phyloP scores from a whole-genome alignment of 768 basidiomycete genomes.

The Termitomyces sp. region DNA sequence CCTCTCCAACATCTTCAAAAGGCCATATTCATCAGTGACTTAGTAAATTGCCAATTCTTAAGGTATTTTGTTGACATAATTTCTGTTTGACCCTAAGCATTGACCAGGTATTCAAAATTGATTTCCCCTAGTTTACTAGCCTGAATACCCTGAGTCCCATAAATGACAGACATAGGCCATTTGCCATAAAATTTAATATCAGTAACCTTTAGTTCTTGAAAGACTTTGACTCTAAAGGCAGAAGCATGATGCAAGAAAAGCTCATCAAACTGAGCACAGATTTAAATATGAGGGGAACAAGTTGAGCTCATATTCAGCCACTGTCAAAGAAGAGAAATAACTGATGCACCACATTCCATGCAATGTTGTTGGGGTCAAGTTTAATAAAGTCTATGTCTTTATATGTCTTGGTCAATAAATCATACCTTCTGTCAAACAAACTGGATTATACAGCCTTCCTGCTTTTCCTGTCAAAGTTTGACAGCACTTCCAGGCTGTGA shows the following conservation, averaged over 20 bases:
- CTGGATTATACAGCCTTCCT: conserved; percentile 46
- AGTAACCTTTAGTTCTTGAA: conserved; percentile 40
- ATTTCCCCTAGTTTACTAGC: conserved; percentile 32
- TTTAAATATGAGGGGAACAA: conserved; percentile 21
- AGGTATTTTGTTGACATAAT: conserved; percentile 56
- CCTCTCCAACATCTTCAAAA: conserved; percentile 66
- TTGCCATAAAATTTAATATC: conserved; percentile 37
- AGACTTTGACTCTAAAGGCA: conserved; percentile 40
- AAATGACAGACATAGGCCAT: conserved; percentile 2
- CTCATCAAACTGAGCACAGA: conserved; percentile 54
- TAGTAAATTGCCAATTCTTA: conserved; percentile 47
- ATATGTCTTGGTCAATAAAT: background rate
- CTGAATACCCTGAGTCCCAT: background rate
- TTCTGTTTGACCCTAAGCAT: conserved; percentile 57
- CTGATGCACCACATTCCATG: conserved; percentile 60
- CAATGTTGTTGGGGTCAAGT: conserved; percentile 38
- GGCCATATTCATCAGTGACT: conserved; percentile 52
- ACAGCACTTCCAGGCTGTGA: conserved; percentile 53
- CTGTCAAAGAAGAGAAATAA: too few relatives aligned
- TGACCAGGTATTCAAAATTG: conserved; percentile 55
- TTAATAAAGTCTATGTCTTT: conserved; percentile 56
- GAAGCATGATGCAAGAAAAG: conserved; percentile 52
- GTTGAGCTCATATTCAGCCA: background rate
- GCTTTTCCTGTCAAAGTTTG: conserved; percentile 50
- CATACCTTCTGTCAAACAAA: background rate